Evolutionary conservation across 192 early-diverging fungal genomes (phyloP), one percentile per base, ranked within the genome.

Genomic region (Gaertneriomyces semiglobifer): DNA sequence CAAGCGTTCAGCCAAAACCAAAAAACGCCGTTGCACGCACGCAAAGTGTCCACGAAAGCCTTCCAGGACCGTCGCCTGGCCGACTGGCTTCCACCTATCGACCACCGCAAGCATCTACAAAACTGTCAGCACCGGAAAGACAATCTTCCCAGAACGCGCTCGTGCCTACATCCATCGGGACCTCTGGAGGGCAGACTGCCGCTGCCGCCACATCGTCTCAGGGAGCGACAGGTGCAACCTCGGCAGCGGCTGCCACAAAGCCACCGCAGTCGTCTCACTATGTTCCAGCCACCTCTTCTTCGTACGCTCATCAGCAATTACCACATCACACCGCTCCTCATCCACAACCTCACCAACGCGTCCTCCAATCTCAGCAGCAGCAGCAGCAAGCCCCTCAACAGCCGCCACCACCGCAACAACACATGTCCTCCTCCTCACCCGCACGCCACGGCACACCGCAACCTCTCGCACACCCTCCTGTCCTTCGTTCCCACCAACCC

Each of bases 401-500:
- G 50, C 50, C 4, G 39, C 39, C 60, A 57, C 55, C 33, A 18
- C 19, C 54, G n/a, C 20, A 11, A 33, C 55, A 25, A 16, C 12
- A 57, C 55, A 20, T 57, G 55, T 8, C 38, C 14, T 4, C 14
- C 0, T 14, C 8, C 55, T 12, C 39, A 16, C 55, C 39, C 33
- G 55, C 50, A 52, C 50, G 20, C 50, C 50, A 52, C n/a, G n/a
- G 50, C 50, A 52, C n/a, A 52, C 6, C 50, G n/a, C 20, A n/a
- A 52, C n/a, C 50, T n/a, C 50, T 52, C 50, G 55, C 55, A 16
- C 12, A 57, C 0, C 55, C 55, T 38, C 55, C 55, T 14, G 39
- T 57, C 55, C 14, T 57, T 9, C 55, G 55, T 57, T 57, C 55
- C 33, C 55, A 57, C 39, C 20, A 39, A n/a, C 48, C 48, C 3